Evolutionary conservation across 768 basidiomycete species (phyloP).

Genomic region (Calocybe gangraenosa): DNA sequence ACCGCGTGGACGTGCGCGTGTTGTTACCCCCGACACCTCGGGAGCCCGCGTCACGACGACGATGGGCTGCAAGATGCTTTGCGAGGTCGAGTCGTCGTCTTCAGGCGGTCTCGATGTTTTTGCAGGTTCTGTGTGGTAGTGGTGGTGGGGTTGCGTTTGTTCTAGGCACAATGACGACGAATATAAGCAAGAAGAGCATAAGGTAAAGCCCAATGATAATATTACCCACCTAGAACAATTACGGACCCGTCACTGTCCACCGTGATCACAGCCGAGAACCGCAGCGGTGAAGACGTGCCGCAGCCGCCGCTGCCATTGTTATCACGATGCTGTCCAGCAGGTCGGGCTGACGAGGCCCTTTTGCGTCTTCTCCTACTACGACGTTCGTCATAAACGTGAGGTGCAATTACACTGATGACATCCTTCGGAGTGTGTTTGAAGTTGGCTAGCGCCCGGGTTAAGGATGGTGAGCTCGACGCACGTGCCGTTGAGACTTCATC

Average conservation of each 20-base stretch:
- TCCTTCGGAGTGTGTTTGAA: constrained; percentile 38
- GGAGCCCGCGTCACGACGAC: constrained; percentile 6
- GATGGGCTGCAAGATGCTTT: constrained; percentile 1
- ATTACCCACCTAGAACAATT: constrained; percentile 27
- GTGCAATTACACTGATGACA: constrained; percentile 40
- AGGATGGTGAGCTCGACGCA: neutral
- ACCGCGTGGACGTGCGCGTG: constrained; percentile 10
- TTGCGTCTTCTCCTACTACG: constrained; percentile 25
- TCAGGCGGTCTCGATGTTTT: constrained; percentile 4
- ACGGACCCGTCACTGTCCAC: constrained; percentile 30
- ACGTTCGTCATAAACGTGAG: constrained; percentile 41
- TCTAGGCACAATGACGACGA: neutral
- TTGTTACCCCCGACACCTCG: constrained; percentile 11
- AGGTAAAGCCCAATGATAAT: too few species aligned
- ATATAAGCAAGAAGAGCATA: too few species aligned
- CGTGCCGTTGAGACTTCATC: neutral
- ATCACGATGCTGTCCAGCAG: constrained; percentile 3
- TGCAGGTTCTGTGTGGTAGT: too few species aligned
- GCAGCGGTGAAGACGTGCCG: constrained; percentile 27
- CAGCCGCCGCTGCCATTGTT: constrained; percentile 20
- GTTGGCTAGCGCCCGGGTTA: constrained; percentile 25
- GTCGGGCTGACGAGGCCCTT: constrained; percentile 16
- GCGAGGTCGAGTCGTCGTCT: constrained; percentile 1
- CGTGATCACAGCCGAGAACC: constrained; percentile 28
- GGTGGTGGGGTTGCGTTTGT: constrained; percentile 15